Evolutionary conservation across 192 early-diverging fungal species (phyloP), one percentile per base, ranked within the genome.

Genomic region (Coemansia sp.): DNA sequence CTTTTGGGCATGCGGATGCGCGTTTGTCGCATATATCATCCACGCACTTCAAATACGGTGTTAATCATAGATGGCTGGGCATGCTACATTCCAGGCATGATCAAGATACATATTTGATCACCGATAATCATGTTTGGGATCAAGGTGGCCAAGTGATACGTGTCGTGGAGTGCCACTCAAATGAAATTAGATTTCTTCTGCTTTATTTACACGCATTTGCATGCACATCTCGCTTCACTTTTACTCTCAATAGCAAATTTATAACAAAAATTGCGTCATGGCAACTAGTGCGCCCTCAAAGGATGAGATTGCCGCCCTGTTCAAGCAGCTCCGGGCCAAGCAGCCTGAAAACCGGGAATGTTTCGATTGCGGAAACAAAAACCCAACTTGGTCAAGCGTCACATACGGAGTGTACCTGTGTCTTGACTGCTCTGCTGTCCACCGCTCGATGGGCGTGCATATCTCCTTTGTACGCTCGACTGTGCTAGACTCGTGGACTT

Each of bases 371-470:
- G 85, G 86, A 37, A 91, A 90, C 68, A 97, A 96, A 82, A 95
- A 92, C 70, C 97, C 97, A 45, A 94, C 93, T 0, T 99, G 97
- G 97, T 87, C 95, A 45, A 90, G 91, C 58, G 93, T 98, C 25
- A 94, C 93, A 6, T 98, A 90, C 77, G 97, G 95, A 38, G 87
- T 98, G 29, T 99, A 95, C 68, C 84, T 99, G 46, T 99, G 97
- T 76, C 87, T 95, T 27, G 96, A 99, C 68, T 99, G 97, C 76
- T 95, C 95, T 12, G 89, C 95, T 4, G 93, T 94, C 25, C 97
- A 99, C 72, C 88, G 97, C 66, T 96, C 95, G 70, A 89, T 99
- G 78, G 97, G 97, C 42, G 97, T 98, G 11, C 97, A 99, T 70
- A 94, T 98, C 58, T 92, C 91, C 11, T 98, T 98, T 89, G 97